These are phyloP conservation scores for Nakazawaea molendinolei DNA, from an alignment of 805 yeast genomes.

Conservation along the genomic window DNA sequence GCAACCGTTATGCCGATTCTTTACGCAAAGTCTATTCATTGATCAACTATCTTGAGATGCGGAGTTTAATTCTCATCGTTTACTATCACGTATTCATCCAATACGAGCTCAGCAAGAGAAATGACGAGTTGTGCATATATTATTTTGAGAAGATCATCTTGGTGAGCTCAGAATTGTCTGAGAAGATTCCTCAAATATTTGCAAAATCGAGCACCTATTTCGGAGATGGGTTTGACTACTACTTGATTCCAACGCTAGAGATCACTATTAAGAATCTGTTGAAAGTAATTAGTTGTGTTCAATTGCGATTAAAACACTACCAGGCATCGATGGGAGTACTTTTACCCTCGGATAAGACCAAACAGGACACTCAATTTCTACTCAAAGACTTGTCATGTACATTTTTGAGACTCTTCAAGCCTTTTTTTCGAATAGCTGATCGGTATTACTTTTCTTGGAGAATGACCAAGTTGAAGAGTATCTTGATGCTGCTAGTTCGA, in stretches of 20 bases:
- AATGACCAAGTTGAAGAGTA: slow-evolving; percentile 49
- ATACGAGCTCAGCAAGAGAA: slow-evolving; percentile 12
- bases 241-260: slow-evolving; percentile 31
- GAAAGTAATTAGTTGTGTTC: slow-evolving; percentile 21
- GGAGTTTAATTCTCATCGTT: slow-evolving; percentile 16
- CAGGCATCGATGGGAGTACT: no score
- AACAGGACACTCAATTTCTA: no score
- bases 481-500: slow-evolving; percentile 19
- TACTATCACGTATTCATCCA: slow-evolving; percentile 16
- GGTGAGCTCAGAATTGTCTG: background rate
- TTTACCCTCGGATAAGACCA: no score
- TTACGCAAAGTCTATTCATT: background rate
- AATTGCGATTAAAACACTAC: slow-evolving; percentile 24
- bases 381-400: no score
- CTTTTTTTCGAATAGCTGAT: slow-evolving; percentile 39
- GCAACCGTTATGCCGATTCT: background rate
- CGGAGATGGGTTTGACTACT: slow-evolving; percentile 31
- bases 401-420: background rate
- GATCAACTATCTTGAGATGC: slow-evolving; percentile 6
- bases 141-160: slow-evolving; percentile 1
- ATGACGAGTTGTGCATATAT: slow-evolving; percentile 1
- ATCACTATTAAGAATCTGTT: slow-evolving; percentile 30
- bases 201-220: slow-evolving; percentile 12
- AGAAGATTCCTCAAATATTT: background rate
- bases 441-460: slow-evolving; percentile 66